phyloP scores from a whole-genome alignment of 1,284 basidiomycete species.

The Tilletia indica region DNA sequence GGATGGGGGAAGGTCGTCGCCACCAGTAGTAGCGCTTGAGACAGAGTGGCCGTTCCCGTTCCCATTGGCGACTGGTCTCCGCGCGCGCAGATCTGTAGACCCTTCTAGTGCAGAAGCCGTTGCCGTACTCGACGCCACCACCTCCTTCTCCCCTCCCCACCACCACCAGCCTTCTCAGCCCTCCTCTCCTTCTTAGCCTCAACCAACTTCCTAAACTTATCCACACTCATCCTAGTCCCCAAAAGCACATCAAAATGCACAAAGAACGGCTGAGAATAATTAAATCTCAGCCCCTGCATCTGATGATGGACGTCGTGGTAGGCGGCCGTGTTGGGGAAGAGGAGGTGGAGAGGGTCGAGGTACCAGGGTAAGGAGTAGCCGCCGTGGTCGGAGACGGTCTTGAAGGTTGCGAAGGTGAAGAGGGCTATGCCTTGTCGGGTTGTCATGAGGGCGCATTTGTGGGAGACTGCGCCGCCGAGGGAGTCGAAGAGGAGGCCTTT shows the following conservation, averaged over 20 bases:
- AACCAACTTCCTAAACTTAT: slow-evolving; percentile 51
- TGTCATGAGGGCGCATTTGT: slow-evolving; percentile 70
- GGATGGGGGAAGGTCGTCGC: not conserved
- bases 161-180: slow-evolving; percentile 22
- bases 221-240: slow-evolving; percentile 69
- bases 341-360: slow-evolving; percentile 68
- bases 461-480: slow-evolving; percentile 75
- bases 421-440: slow-evolving; percentile 75
- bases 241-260: slow-evolving; percentile 62
- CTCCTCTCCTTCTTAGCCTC: slow-evolving; percentile 23
- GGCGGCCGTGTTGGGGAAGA: slow-evolving; percentile 90
- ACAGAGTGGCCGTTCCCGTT: not conserved
- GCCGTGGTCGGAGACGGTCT: slow-evolving; percentile 97
- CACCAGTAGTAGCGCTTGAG: not conserved
- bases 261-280: slow-evolving; percentile 92
- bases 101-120: not conserved
- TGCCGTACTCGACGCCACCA: slow-evolving; percentile 18
- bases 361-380: slow-evolving; percentile 87
- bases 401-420: slow-evolving; percentile 79
- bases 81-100: too few relatives aligned
- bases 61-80: not conserved
- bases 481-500: slow-evolving; percentile 82
- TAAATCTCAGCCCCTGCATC: slow-evolving; percentile 88
- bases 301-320: slow-evolving; percentile 98
- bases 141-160: slow-evolving; percentile 22